These are phyloP conservation scores for Exutisphaerella laricina DNA, from an alignment of 2,329 filamentous ascomycete species.

Conservation along the genomic window DNA sequence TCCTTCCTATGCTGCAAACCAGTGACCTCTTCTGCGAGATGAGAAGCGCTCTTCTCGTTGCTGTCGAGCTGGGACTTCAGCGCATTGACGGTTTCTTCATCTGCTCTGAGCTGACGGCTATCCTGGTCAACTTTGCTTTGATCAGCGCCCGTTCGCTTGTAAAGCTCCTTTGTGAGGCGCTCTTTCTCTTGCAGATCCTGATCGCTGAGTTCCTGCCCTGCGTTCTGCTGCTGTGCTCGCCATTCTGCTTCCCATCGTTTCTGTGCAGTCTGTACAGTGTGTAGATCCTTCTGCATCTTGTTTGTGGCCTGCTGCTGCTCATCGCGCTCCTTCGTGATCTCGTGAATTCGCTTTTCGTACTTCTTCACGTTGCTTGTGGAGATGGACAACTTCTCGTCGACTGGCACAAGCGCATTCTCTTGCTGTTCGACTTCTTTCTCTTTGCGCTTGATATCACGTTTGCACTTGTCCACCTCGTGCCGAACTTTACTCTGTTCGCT, in stretches of 20 bases:
- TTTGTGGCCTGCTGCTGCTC: constrained; percentile 62
- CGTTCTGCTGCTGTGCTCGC: constrained; percentile 74
- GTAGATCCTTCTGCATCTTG: constrained; percentile 73
- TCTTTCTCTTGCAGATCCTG: constrained; percentile 88
- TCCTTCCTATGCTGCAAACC: constrained; percentile 64
- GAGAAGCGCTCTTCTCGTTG: constrained; percentile 66
- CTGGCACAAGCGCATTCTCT: constrained; percentile 76
- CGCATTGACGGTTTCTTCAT: constrained; percentile 84
- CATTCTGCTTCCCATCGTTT: constrained; percentile 83
- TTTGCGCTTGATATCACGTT: constrained; percentile 77
- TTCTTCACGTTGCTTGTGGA: constrained; percentile 65
- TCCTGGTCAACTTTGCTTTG: constrained; percentile 80
- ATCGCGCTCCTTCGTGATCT: constrained; percentile 70
- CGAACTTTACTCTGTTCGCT: constrained; percentile 74
- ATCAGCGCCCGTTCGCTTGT: constrained; percentile 72
- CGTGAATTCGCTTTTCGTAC: constrained; percentile 61
- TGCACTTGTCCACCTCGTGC: constrained; percentile 72
- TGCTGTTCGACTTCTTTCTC: constrained; percentile 83
- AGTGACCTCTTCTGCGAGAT: constrained; percentile 64
- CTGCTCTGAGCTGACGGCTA: constrained; percentile 81
- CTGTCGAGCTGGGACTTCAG: constrained; percentile 82
- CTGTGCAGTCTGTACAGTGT: constrained; percentile 82
- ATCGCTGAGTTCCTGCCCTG: constrained; percentile 79
- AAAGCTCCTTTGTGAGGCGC: constrained; percentile 74
- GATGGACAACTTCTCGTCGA: constrained; percentile 86